A percentile compares a stretch with the other conserved stretches of the same genome.
Conservation (phyloP, 331 rosid genomes). For the Arachis monticola region DNA sequence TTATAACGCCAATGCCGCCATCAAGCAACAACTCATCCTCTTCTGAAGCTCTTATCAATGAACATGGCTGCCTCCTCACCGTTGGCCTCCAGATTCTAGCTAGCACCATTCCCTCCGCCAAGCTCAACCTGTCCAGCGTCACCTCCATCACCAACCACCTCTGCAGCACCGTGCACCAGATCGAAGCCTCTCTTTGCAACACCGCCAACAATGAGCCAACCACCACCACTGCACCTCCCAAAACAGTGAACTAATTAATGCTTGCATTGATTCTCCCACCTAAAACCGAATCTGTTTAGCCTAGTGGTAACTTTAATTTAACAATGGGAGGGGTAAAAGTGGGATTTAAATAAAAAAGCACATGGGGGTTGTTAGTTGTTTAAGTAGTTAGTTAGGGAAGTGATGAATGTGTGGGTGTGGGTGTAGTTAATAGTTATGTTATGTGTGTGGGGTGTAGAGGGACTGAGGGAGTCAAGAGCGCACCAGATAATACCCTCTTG, state of each 20-base stretch:
- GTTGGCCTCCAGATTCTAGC: conserved; percentile 84
- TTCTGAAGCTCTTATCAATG: conserved; percentile 29
- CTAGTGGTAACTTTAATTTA: not conserved
- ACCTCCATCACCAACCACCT: conserved; percentile 85
- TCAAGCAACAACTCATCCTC: conserved; percentile 16
- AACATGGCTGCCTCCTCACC: conserved; percentile 66
- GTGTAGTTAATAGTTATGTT: not conserved
- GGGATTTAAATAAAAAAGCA: conserved; percentile 33
- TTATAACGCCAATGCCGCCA: conserved; percentile 60
- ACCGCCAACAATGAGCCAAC: conserved; percentile 39
- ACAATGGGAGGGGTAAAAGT: conserved; percentile 9
- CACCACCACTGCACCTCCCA: conserved; percentile 24
- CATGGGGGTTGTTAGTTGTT: not conserved
- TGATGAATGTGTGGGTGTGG: conserved; percentile 11
- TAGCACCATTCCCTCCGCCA: conserved; percentile 79
- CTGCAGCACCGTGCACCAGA: conserved; percentile 81
- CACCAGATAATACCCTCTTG: conserved; percentile 81
- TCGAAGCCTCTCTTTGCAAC: conserved; percentile 60
- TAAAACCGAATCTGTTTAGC: too few species aligned
- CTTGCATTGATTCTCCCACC: too few species aligned
- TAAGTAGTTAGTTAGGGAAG: conserved; percentile 18
- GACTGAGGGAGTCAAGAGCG: conserved; percentile 98
- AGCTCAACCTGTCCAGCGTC: conserved; percentile 78
- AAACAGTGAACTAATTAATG: conserved; percentile 34
- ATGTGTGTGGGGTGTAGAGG: conserved; percentile 39